Conservation (phyloP, 2,329 filamentous ascomycete genomes). For the Thelonectria discophora region DNA sequence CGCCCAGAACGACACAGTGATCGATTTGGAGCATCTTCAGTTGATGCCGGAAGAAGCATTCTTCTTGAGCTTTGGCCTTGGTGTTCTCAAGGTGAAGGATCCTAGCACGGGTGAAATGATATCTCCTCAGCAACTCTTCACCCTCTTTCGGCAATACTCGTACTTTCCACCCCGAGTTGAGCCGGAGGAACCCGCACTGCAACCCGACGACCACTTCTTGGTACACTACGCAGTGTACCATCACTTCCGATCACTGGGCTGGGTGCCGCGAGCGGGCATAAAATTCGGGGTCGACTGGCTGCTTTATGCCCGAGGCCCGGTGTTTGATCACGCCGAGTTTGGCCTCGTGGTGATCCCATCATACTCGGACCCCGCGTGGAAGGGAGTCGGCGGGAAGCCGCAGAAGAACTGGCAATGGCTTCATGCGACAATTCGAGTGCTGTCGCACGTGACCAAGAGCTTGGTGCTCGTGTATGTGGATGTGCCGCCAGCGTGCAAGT, state of each 20-base stretch:
- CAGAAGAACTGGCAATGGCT: constrained; percentile 79
- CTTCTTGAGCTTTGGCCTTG: constrained; percentile 85
- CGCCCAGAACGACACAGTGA: constrained; percentile 38
- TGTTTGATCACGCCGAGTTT: constrained; percentile 95
- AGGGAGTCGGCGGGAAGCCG: constrained; percentile 58
- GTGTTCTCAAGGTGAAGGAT: constrained; percentile 72
- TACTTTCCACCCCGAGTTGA: constrained; percentile 68
- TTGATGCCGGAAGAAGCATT: constrained; percentile 90
- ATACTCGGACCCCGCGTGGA: constrained; percentile 80
- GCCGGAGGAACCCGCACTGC: constrained; percentile 54
- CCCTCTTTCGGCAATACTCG: constrained; percentile 73
- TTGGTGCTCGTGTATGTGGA: constrained; percentile 92
- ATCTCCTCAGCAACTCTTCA: constrained; percentile 66
- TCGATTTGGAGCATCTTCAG: constrained; percentile 84
- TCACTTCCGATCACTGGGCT: constrained; percentile 93
- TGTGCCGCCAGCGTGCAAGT: constrained; percentile 73
- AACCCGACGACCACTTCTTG: constrained; percentile 84
- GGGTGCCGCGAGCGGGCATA: constrained; percentile 90
- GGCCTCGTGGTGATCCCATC: constrained; percentile 85
- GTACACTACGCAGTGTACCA: constrained; percentile 91
- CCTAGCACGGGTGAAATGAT: constrained; percentile 56
- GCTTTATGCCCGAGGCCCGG: constrained; percentile 91
- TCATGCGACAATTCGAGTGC: constrained; percentile 87
- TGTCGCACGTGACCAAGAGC: constrained; percentile 90
- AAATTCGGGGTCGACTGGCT: constrained; percentile 96